Conservation (phyloP, 192 early-diverging fungal genomes). For the Backusella westeae region DNA sequence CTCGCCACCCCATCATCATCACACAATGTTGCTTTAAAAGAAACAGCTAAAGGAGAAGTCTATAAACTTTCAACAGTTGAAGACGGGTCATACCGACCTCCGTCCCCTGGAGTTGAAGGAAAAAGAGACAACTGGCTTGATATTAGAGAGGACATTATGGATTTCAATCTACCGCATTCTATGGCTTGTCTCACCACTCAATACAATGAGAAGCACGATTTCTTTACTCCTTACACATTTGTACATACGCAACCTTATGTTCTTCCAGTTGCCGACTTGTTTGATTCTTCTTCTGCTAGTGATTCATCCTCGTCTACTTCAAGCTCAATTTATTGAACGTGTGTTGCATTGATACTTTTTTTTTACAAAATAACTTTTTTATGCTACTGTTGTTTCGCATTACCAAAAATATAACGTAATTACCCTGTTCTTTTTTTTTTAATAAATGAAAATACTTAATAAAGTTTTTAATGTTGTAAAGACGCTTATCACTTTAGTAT, state of each 20-base stretch:
- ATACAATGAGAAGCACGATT: constrained; percentile 8
- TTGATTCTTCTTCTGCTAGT: neutral
- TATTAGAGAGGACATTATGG: constrained; percentile 4
- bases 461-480: neutral
- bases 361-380: neutral
- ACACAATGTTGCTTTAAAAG: neutral
- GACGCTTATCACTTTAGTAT: neutral
- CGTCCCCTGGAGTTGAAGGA: constrained; percentile 17
- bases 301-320: neutral
- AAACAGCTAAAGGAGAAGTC: constrained; percentile 13
- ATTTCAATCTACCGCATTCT: constrained; percentile 7
- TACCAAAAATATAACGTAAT: neutral
- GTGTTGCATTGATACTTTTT: neutral
- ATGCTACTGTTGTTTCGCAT: neutral
- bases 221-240: constrained; percentile 17
- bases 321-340: neutral
- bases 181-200: neutral
- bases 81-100: constrained; percentile 26
- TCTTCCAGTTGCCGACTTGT: neutral
- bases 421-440: neutral
- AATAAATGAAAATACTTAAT: neutral
- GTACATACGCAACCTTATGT: neutral
- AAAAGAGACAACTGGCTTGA: constrained; percentile 21
- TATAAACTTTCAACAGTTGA: constrained; percentile 34
- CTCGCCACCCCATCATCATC: neutral